These are phyloP conservation scores for Omphalotus olearius DNA, from an alignment of 1,284 basidiomycete genomes.

Conservation along the genomic window DNA sequence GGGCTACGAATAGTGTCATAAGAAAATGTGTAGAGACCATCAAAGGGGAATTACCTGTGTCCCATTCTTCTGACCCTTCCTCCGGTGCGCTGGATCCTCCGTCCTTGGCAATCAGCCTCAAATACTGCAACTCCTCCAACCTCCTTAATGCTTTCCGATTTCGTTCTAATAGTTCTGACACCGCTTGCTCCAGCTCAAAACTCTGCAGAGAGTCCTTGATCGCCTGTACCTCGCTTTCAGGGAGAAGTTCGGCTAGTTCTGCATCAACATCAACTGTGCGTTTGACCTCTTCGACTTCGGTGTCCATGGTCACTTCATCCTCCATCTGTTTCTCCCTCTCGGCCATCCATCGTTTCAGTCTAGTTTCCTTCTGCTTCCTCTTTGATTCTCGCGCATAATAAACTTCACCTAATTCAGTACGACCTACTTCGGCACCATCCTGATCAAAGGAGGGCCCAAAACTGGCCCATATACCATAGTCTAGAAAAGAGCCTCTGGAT, in stretches of 20 bases:
- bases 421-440: slow-evolving; percentile 62
- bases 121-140: slow-evolving; percentile 59
- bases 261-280: slow-evolving; percentile 25
- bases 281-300: slow-evolving; percentile 14
- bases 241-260: slow-evolving; percentile 49
- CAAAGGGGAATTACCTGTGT: slow-evolving; percentile 51
- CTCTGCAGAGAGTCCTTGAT: slow-evolving; percentile 55
- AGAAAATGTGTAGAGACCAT: slow-evolving; percentile 12
- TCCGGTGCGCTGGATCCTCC: slow-evolving; percentile 44
- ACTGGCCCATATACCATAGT: slow-evolving; percentile 69
- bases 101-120: slow-evolving; percentile 43
- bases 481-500: slow-evolving; percentile 62
- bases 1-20: slow-evolving; percentile 42
- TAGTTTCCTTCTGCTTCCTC: slow-evolving; percentile 23
- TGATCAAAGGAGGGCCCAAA: slow-evolving; percentile 78
- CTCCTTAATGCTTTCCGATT: slow-evolving; percentile 59
- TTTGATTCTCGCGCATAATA: slow-evolving; percentile 41
- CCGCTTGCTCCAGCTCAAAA: slow-evolving; percentile 60
- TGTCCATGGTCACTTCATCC: slow-evolving; percentile 4
- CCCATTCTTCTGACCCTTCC: slow-evolving; percentile 74
- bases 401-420: slow-evolving; percentile 52
- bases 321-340: slow-evolving; percentile 9
- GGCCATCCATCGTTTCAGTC: slow-evolving; percentile 21
- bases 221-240: slow-evolving; percentile 45
- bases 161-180: slow-evolving; percentile 60